These are phyloP conservation scores for Hypomontagnella monticulosa DNA, from an alignment of 495 filamentous ascomycete species.

Conservation along the genomic window DNA sequence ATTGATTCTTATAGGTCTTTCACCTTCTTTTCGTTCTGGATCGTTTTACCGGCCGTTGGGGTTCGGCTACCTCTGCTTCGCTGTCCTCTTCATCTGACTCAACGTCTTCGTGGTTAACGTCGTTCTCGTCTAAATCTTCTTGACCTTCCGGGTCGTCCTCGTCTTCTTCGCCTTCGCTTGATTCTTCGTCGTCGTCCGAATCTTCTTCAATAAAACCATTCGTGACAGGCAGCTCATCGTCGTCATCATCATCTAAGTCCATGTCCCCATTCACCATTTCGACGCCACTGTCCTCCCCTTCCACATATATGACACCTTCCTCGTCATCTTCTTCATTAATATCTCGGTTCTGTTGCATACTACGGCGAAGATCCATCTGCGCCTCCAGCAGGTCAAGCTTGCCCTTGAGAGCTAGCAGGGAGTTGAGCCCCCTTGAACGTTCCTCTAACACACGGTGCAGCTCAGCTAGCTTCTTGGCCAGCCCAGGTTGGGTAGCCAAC, in stretches of 20 bases:
- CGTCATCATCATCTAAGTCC: constrained; percentile 46
- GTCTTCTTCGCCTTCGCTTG: constrained; percentile 49
- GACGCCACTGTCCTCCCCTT: constrained; percentile 71
- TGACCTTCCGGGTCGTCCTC: constrained; percentile 52
- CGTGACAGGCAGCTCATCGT: constrained; percentile 46
- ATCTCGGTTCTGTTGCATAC: constrained; percentile 56
- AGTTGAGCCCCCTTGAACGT: constrained; percentile 81
- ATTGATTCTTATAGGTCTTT: constrained; percentile 17
- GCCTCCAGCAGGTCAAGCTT: constrained; percentile 91
- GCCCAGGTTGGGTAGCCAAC: constrained; percentile 79
- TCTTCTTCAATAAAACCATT: constrained; percentile 51
- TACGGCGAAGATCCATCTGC: constrained; percentile 81
- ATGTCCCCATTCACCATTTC: constrained; percentile 55
- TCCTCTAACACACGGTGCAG: constrained; percentile 87
- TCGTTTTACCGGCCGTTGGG: constrained; percentile 48
- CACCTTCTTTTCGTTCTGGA: constrained; percentile 46
- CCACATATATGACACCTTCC: constrained; percentile 86
- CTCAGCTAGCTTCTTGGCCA: constrained; percentile 77
- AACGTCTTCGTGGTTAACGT: constrained; percentile 56
- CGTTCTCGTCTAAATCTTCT: constrained; percentile 56
- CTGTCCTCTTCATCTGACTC: constrained; percentile 56
- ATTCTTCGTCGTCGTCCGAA: constrained; percentile 55
- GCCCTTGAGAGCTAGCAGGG: constrained; percentile 86
- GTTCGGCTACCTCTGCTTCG: constrained; percentile 48
- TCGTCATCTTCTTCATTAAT: constrained; percentile 68